Evolutionary conservation across 495 filamentous ascomycete species (phyloP), one percentile per base, ranked within the genome.

Genomic region (Tuber calosporum): DNA sequence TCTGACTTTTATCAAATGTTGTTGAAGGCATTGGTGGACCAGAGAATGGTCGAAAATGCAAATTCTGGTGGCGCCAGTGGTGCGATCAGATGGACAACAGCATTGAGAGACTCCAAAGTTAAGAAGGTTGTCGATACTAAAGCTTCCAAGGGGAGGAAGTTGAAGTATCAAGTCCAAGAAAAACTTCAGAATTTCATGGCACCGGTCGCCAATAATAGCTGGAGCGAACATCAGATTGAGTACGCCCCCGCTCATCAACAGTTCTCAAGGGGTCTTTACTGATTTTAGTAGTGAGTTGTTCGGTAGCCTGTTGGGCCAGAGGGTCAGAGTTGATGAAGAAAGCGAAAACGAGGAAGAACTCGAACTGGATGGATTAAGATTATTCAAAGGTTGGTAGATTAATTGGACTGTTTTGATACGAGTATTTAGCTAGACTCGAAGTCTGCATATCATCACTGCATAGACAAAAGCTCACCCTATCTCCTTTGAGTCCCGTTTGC

Each of bases 131-230:
- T 98, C 26, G 95, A 99, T 83, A 93, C 93, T 22, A 94, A 93
- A 77, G 96, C 96, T 17, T 96, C 93, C 79, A 98, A 98, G 84
- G 95, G 95, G 7, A 85, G 95, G 69, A 99, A 97, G 84, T 87
- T 99, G 88, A 85, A 91, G 66, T 98, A 91, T 83, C 92, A 90
- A 67, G 93, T 98, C 26, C 94, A 98, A 79, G 93, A 98, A 84
- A 98, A 97, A 83, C 83, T 99, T 75, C 92, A 95, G 85, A 97
- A 97, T 84, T 98, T 98, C 81, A 97, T 97, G 94, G 94, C 93
- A 40, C 91, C 94, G 0, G 92, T 96, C 82, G 92, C 96, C 81
- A 74, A 80, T 43, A 80, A 80, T 39, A 48, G 37, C 4, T 80
- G 78, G 78, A 78, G 73, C 38, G 78, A 80, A 19, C 71, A 69